phyloP scores from a whole-genome alignment of 306 rosid genomes.

The Medicago ruthenica region DNA sequence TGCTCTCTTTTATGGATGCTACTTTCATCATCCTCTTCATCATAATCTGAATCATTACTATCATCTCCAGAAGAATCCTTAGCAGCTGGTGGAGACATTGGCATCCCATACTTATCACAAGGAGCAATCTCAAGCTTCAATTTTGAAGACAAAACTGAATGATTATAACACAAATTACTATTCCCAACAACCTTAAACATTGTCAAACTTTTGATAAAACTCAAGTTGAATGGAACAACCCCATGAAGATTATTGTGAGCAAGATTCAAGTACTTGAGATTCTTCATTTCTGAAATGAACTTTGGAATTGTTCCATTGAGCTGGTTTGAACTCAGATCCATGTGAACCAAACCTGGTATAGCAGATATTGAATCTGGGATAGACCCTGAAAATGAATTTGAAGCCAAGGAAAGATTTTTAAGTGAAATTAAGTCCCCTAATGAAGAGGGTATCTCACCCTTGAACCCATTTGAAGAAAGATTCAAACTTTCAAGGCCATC shows the following conservation, averaged over 20 bases:
- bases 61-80: conserved; percentile 54
- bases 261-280: conserved; percentile 71
- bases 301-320: conserved; percentile 78
- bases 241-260: conserved; percentile 71
- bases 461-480: conserved; percentile 62
- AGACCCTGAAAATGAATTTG: conserved; percentile 70
- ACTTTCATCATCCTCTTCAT: conserved; percentile 46
- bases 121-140: conserved; percentile 81
- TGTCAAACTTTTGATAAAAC: conserved; percentile 57
- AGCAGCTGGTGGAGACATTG: conserved; percentile 77
- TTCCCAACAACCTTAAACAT: conserved; percentile 70
- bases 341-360: conserved; percentile 65
- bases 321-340: conserved; percentile 88
- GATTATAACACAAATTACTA: conserved; percentile 76
- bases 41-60: conserved; percentile 49
- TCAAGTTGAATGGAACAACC: conserved; percentile 72
- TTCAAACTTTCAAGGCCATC: conserved; percentile 66
- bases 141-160: conserved; percentile 68
- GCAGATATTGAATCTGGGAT: conserved; percentile 76
- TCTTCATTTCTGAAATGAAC: conserved; percentile 68
- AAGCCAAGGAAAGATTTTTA: conserved; percentile 60
- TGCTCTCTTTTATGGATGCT: conserved; percentile 46
- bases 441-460: conserved; percentile 71
- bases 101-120: conserved; percentile 80
- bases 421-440: conserved; percentile 77